Evolutionary conservation across 148 eudicot species (phyloP).

Genomic region (Rhododendron mucronatum): DNA sequence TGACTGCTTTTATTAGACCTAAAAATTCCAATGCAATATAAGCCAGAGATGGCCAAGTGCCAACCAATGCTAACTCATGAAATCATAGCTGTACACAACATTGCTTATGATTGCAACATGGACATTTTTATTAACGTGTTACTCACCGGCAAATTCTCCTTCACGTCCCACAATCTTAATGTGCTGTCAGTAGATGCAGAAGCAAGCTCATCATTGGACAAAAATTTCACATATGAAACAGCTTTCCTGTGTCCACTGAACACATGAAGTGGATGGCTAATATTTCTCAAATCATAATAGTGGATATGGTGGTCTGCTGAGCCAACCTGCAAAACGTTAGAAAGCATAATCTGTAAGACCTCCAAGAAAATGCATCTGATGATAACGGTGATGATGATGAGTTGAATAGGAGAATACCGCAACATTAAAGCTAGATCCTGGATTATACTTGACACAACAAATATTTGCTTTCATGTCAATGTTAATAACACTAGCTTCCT

Average conservation of each 20-base stretch:
- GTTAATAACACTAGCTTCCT: constrained; percentile 69
- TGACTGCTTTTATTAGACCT: not conserved
- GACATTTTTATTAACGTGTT: not conserved
- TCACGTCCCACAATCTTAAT: constrained; percentile 71
- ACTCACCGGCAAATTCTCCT: constrained; percentile 61
- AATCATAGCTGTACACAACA: not conserved
- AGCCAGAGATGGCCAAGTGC: not conserved
- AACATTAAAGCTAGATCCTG: constrained; percentile 59
- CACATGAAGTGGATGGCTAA: constrained; percentile 54
- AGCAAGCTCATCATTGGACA: constrained; percentile 67
- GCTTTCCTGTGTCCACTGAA: constrained; percentile 69
- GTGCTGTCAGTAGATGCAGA: constrained; percentile 82
- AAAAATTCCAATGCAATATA: not conserved
- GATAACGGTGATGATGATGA: not conserved
- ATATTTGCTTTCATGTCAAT: constrained; percentile 82
- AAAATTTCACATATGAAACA: constrained; percentile 70
- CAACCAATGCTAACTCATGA: not conserved
- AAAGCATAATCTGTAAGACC: not conserved
- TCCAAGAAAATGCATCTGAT: not conserved
- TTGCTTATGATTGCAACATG: not conserved
- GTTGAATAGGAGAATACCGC: constrained; percentile 37
- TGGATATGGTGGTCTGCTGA: constrained; percentile 77
- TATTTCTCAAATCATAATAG: constrained; percentile 66
- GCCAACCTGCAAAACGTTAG: constrained; percentile 55
- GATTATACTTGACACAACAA: constrained; percentile 78